A percentile compares a stretch with the other conserved stretches of the same genome.
Conservation (phyloP, 495 filamentous ascomycete genomes). For the Neurospora cerealis region DNA sequence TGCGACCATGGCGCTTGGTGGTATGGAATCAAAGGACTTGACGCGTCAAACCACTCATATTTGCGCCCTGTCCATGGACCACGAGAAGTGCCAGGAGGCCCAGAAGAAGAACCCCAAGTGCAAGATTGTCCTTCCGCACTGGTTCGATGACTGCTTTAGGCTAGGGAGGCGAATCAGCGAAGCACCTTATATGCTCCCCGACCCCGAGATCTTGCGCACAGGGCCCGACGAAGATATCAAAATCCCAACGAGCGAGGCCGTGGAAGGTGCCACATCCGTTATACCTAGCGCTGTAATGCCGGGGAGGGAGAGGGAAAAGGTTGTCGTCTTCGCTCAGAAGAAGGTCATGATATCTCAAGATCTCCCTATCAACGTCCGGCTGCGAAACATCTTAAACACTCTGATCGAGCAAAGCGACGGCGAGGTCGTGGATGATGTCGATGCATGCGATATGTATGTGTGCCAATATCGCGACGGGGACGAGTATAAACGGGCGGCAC, state of each 20-base stretch:
- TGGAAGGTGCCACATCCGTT: conserved; percentile 69
- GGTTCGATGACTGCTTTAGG: conserved; percentile 96
- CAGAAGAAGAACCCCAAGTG: conserved; percentile 51
- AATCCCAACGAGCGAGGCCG: conserved; percentile 43
- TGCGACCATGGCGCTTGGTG: conserved; percentile 82
- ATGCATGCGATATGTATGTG: conserved; percentile 68
- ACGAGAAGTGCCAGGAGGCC: conserved; percentile 58
- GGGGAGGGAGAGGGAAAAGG: conserved; percentile 16
- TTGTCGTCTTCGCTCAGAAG: conserved; percentile 56
- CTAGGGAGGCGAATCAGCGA: conserved; percentile 84
- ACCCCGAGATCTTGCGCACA: conserved; percentile 65
- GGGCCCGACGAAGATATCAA: conserved; percentile 44
- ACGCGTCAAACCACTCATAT: conserved; percentile 75
- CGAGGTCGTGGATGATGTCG: conserved; percentile 51
- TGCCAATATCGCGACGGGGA: conserved; percentile 78
- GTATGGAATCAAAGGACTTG: conserved; percentile 59
- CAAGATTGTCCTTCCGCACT: conserved; percentile 92
- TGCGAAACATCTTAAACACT: conserved; percentile 55
- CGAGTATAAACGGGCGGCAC: conserved; percentile 67
- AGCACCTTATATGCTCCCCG: conserved; percentile 73
- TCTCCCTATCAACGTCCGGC: conserved; percentile 53
- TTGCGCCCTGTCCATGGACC: conserved; percentile 68
- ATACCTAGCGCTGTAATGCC: conserved; percentile 39
- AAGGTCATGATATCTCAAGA: conserved; percentile 61
- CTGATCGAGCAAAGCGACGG: conserved; percentile 64